Base-by-base conservation (phyloP, 1,284 basidiomycete genomes). In the Chiua sp. region DNA sequence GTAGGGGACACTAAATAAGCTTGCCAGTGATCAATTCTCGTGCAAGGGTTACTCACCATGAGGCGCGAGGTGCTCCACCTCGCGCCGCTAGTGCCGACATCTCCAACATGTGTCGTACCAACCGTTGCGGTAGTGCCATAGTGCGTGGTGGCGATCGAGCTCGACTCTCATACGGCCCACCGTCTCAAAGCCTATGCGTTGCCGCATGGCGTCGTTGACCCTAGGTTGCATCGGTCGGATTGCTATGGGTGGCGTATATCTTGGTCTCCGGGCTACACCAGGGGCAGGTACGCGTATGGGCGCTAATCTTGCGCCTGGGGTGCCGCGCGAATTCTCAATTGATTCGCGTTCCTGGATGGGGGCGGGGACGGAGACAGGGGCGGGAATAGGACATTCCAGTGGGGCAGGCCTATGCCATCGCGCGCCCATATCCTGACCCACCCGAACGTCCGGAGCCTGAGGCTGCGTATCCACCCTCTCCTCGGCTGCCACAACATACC, bases 61-160 rank as follows among this genome's bases (percentile, higher is more conserved):
- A n/a, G n/a, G n/a, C n/a, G n/a, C n/a, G n/a, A n/a, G n/a, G n/a
- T n/a, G n/a, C n/a, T n/a, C n/a, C n/a, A n/a, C n/a, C n/a, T n/a
- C n/a, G n/a, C n/a, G 35, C 6, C 3, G 13, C 35, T 15, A 35
- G 23, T 68, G 51, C 20, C 64, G 30, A 32, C 63, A 57, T 79
- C 39, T 67, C 52, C 78, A 70, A 59, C 79, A 80, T 8, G 35
- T 39, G 0, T 72, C 75, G 0, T 35, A 15, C 35, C 65, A 64
- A 7, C 77, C 76, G 0, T 13, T 2, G 1, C 69, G 71, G 52
- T 71, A 73, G 2, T 32, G 53, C 75, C 76, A 79, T 1, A 10
- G 30, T 4, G 7, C 22, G 30, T 79, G 75, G 6, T 60, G n/a
- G 47, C 78, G 80, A 1, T 78, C 77, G 51, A 79, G 79, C 56